Evolutionary conservation across 352 stramenopile genomes (phyloP), one percentile per base, ranked within the genome.

Genomic region (Pythium brachiatum): DNA sequence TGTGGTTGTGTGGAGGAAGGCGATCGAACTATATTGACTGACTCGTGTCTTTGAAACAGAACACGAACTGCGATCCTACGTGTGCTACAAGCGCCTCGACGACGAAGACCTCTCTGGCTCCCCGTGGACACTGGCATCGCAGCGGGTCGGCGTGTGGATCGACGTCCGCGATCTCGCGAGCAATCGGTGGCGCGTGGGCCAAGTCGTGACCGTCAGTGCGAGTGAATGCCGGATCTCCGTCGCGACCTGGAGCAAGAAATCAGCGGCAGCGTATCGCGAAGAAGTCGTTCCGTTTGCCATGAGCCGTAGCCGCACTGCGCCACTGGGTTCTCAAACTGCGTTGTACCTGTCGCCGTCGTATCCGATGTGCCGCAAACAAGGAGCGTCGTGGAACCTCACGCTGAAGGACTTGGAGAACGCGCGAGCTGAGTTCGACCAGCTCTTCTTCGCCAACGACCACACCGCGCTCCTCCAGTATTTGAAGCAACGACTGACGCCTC

Each of bases 331-430:
- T 8, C 73, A 94, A 57, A 92, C 86, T 4, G 83, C 89, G 25
- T 47, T 94, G 31, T 83, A 93, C 51, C 69, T 90, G 66, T 94
- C 87, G 2, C 85, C 87, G 8, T 81, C 87, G 23, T 96, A 94
- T 44, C 87, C 87, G 32, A 78, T 81, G 32, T 82, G 81, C 43
- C 75, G 83, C 8, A 92, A 90, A 60, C 81, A 92, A 66, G 83
- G 85, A 0, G 76, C 72, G 47, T 60, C 76, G 69, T 94, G 87
- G 81, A 81, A 80, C 39, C 65, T 85, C 4, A 77, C 60, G 26
- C 72, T 88, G 60, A 80, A 81, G 39, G 84, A 95, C 29, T 56
- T 96, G 18, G 73, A 88, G 26, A 68, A 77, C 20, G 78, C 81
- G 2, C 78, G 78, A 0, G 70, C 85, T 18, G 79, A 91, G 25